Evolutionary conservation across 257 asterid genomes (phyloP).

Genomic region (Dorcoceras hygrometricum): DNA sequence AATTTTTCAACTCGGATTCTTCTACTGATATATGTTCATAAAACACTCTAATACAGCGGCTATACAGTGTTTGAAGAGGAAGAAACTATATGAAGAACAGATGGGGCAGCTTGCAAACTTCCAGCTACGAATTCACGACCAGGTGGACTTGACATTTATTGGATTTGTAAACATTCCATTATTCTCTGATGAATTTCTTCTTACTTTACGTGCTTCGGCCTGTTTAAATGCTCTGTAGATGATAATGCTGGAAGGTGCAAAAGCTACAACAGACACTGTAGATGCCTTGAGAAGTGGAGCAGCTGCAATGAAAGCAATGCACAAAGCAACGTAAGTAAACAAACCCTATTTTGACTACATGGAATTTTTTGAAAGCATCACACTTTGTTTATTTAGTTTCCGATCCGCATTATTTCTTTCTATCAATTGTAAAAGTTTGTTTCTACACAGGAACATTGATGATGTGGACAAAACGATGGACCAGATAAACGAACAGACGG

Average conservation of each 20-base stretch:
- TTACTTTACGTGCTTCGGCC: neutral
- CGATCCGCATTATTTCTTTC: neutral
- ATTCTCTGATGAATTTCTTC: neutral
- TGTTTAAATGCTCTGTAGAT: constrained; percentile 36
- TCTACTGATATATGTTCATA: constrained; percentile 5
- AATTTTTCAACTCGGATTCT: neutral
- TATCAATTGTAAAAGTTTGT: constrained; percentile 2
- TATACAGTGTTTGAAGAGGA: constrained; percentile 84
- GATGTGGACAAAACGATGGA: constrained; percentile 96
- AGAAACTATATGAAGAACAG: constrained; percentile 76
- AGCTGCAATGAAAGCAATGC: constrained; percentile 71
- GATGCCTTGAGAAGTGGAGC: constrained; percentile 72
- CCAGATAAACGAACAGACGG: constrained; percentile 87
- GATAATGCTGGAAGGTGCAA: constrained; percentile 74
- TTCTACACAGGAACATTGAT: constrained; percentile 60
- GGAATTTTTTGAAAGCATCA: neutral
- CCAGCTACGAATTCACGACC: constrained; percentile 88
- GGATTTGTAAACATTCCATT: neutral
- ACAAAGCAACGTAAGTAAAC: constrained; percentile 62
- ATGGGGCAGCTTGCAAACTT: constrained; percentile 69
- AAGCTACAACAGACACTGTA: constrained; percentile 72
- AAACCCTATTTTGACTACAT: neutral
- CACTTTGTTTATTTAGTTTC: neutral
- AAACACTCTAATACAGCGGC: constrained; percentile 54
- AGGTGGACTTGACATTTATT: constrained; percentile 39